Percentiles rank a stretch among this genome's conserved stretches.
Evolutionary conservation across 192 early-diverging fungal genomes (phyloP).

Genomic region (Funneliformis mosseae): DNA sequence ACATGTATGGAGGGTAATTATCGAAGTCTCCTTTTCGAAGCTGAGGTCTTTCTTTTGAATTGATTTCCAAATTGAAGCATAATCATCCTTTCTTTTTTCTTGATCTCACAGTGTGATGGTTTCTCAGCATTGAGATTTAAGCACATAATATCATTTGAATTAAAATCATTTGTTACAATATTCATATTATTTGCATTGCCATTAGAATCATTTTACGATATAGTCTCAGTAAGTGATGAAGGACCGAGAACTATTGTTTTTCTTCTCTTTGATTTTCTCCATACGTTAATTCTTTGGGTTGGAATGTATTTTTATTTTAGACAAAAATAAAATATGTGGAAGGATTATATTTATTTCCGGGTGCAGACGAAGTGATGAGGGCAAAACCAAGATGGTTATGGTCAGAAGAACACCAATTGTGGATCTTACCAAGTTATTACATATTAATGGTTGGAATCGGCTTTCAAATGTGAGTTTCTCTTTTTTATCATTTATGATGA

Average conservation of each 20-base stretch:
- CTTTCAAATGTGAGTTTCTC: constrained; percentile 25
- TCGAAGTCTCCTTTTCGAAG: not conserved
- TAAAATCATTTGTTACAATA: constrained; percentile 23
- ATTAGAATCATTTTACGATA: constrained; percentile 5
- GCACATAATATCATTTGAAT: not conserved
- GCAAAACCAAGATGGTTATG: not conserved
- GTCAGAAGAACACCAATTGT: not conserved
- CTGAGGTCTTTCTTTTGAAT: not conserved
- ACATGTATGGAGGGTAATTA: constrained; percentile 18
- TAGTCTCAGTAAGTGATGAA: not conserved
- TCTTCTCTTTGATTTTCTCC: not conserved
- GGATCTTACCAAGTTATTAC: not conserved
- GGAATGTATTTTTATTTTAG: not conserved
- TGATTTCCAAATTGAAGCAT: not conserved
- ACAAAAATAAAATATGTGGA: constrained; percentile 22
- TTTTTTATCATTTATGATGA: not conserved
- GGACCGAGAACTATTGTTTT: not conserved
- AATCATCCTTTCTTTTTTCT: not conserved
- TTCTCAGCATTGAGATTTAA: not conserved
- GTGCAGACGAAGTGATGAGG: not conserved
- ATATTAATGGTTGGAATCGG: constrained; percentile 2
- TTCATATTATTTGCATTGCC: constrained; percentile 25
- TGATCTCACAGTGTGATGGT: constrained; percentile 9
- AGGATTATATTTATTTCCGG: constrained; percentile 15
- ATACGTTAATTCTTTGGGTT: not conserved